Evolutionary conservation across 1,139 yeast species (phyloP).

Genomic region (Yamadazyma trypodendri): DNA sequence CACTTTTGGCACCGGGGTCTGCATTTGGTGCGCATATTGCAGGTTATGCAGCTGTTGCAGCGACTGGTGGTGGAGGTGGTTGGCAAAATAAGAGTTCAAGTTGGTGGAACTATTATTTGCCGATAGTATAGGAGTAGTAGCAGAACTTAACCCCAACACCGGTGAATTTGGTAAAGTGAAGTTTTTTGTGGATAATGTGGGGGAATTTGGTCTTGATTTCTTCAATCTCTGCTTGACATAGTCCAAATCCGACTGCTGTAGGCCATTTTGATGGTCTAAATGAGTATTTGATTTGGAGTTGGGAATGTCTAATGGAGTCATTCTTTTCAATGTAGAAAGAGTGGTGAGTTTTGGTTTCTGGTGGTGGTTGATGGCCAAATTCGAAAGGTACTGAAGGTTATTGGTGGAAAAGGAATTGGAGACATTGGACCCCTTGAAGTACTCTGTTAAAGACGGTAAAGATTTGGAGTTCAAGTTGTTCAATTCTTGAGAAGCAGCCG

Average conservation of each 20-base stretch:
- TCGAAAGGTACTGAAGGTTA: slow-evolving; percentile 30
- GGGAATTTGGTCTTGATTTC: slow-evolving; percentile 75
- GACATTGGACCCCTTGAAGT: slow-evolving; percentile 31
- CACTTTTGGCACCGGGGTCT: not conserved
- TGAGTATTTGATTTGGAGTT: slow-evolving; percentile 2
- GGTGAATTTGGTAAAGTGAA: slow-evolving; percentile 69
- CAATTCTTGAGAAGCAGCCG: slow-evolving; percentile 80
- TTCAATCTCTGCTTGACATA: slow-evolving; percentile 54
- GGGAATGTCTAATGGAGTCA: slow-evolving; percentile 47
- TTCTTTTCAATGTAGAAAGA: slow-evolving; percentile 50
- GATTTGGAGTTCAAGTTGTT: slow-evolving; percentile 55
- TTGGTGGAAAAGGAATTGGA: slow-evolving; percentile 18
- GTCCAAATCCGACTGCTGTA: slow-evolving; percentile 46
- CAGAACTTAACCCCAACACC: slow-evolving; percentile 41
- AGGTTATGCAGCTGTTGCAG: not conserved
- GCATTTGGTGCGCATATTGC: not conserved
- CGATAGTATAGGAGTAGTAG: slow-evolving; percentile 44
- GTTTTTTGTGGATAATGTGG: slow-evolving; percentile 24
- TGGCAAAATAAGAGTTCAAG: slow-evolving; percentile 20
- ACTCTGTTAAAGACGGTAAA: slow-evolving; percentile 63
- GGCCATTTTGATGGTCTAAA: slow-evolving; percentile 25
- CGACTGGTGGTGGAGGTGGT: slow-evolving; percentile 4
- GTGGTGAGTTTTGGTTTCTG: slow-evolving; percentile 33
- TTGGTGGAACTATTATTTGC: slow-evolving; percentile 49
- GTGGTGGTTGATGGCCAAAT: slow-evolving; percentile 24